These are phyloP conservation scores for Aaosphaeria pasadenensis DNA, from an alignment of 2,329 filamentous ascomycete species.

Conservation along the genomic window DNA sequence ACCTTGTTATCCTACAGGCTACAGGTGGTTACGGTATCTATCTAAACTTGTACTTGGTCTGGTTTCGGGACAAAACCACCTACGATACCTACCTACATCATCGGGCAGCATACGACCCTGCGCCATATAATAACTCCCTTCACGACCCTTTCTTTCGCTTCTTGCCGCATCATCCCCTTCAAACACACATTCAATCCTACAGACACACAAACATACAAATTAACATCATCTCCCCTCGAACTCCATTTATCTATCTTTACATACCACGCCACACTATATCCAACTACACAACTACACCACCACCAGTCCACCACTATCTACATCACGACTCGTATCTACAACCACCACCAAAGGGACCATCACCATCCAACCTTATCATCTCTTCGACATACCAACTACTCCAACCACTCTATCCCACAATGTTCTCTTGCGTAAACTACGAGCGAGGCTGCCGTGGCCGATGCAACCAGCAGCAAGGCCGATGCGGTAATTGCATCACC, in stretches of 20 bases:
- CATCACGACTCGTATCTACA: no score
- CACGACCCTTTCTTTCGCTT: not conserved
- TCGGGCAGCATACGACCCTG: slow-evolving; percentile 3
- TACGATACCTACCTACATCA: not conserved
- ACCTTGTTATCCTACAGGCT: no score
- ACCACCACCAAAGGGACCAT: no score
- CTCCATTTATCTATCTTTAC: no score
- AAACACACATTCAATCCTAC: not conserved
- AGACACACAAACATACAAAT: slow-evolving; percentile 5
- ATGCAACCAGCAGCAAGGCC: slow-evolving; percentile 35
- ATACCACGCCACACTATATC: not conserved
- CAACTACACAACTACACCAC: no score
- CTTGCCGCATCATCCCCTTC: not conserved
- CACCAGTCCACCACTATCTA: no score
- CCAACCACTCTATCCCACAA: slow-evolving; percentile 8
- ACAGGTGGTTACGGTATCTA: no score
- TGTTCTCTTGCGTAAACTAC: slow-evolving; percentile 46
- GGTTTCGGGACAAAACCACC: no score
- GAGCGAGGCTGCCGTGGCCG: slow-evolving; percentile 43
- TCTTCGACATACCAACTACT: no score
- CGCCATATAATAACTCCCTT: slow-evolving; percentile 1
- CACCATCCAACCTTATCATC: not conserved
- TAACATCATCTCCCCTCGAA: slow-evolving; percentile 4
- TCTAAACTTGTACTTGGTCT: no score
- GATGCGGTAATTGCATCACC: slow-evolving; percentile 37